These are phyloP conservation scores for Juncus inflexus DNA, from an alignment of 176 grass and related monocot genomes.

Conservation along the genomic window DNA sequence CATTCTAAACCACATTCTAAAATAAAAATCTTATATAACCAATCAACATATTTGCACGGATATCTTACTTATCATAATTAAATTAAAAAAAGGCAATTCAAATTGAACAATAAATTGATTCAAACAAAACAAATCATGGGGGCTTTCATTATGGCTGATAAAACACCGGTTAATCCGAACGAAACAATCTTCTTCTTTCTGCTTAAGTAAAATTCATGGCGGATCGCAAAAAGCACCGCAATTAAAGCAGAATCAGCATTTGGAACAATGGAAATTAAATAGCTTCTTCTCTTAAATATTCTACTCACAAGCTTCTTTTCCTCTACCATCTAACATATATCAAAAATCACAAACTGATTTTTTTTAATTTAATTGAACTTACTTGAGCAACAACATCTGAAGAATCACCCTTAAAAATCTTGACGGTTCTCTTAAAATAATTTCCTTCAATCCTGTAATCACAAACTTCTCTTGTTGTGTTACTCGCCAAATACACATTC, in stretches of 20 bases:
- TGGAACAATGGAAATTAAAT: slow-evolving; percentile 1
- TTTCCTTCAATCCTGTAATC: slow-evolving; percentile 21
- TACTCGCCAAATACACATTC: slow-evolving; percentile 11
- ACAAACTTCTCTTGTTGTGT: slow-evolving; percentile 16
- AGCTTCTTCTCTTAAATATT: slow-evolving; percentile 9
- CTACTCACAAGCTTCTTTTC: not conserved
- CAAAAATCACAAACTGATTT: too few relatives aligned
- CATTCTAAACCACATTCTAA: too few relatives aligned
- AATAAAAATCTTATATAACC: too few relatives aligned
- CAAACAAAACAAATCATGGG: slow-evolving; percentile 2
- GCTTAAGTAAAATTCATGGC: not conserved
- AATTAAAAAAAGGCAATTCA: not conserved
- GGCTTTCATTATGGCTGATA: not conserved
- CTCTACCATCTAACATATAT: not conserved
- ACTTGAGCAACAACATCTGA: slow-evolving; percentile 17
- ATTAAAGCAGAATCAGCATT: slow-evolving; percentile 5
- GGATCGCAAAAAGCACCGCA: slow-evolving; percentile 1
- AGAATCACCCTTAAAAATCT: slow-evolving; percentile 16
- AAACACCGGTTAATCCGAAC: not conserved
- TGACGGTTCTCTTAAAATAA: slow-evolving; percentile 13
- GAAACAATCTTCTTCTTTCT: not conserved
- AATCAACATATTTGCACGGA: too few relatives aligned
- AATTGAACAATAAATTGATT: not conserved
- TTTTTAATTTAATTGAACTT: slow-evolving; percentile 9
- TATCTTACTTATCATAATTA: not conserved